Percentiles rank a stretch among this genome's conserved stretches.
Conservation (phyloP, 1,139 yeast species). For the Saccharomyces hybrid region DNA sequence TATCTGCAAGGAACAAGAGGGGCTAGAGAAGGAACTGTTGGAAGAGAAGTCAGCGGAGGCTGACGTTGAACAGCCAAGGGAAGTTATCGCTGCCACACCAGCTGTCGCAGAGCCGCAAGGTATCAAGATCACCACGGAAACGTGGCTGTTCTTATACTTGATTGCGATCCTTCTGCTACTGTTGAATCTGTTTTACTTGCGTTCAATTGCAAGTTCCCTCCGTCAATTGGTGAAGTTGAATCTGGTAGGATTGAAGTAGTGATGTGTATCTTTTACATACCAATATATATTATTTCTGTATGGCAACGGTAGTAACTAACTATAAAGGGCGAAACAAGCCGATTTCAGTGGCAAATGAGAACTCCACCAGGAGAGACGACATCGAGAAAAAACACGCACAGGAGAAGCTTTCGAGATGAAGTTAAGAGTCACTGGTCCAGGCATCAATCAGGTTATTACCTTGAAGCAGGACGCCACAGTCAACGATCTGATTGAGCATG, state of each 20-base stretch:
- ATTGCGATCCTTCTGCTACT: conserved; percentile 9
- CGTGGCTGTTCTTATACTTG: conserved; percentile 6
- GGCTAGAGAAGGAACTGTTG: not conserved
- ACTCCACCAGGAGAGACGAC: not conserved
- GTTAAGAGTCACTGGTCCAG: conserved; percentile 22
- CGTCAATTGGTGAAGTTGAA: conserved; percentile 1
- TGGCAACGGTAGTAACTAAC: not conserved
- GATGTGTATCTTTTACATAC: not conserved
- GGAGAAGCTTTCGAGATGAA: conserved; percentile 20
- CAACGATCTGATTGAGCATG: conserved; percentile 14
- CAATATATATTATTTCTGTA: not conserved
- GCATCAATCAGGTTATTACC: conserved; percentile 20
- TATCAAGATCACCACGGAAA: conserved; percentile 1
- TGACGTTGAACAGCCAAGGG: not conserved
- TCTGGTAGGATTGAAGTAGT: not conserved
- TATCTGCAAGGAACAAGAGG: not conserved
- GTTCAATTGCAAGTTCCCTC: conserved; percentile 9
- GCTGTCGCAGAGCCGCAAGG: not conserved
- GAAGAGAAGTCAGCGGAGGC: not conserved
- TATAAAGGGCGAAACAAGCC: not conserved
- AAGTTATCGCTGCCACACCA: not conserved
- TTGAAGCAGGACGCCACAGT: conserved; percentile 24
- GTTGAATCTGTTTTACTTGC: conserved; percentile 10
- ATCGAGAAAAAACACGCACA: not conserved
- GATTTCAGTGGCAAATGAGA: not conserved